Evolutionary conservation across 2,329 filamentous ascomycete species (phyloP).

Genomic region (Microdochium bolleyi): DNA sequence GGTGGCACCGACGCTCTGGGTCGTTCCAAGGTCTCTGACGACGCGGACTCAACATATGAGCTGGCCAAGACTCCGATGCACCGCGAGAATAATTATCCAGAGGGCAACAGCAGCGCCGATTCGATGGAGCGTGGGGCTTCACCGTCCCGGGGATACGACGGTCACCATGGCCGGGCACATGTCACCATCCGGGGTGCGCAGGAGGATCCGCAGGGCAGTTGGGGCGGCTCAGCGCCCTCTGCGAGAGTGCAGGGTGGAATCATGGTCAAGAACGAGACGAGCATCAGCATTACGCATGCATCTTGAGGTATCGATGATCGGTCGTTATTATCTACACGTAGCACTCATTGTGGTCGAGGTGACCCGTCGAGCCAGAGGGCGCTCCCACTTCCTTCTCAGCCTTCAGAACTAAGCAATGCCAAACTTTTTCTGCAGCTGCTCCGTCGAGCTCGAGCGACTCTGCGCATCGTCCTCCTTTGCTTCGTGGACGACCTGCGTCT

Average conservation of each 20-base stretch:
- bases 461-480: neutral
- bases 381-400: too few species aligned
- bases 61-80: neutral
- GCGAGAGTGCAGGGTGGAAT: neutral
- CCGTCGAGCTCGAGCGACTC: conserved; percentile 2
- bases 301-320: neutral
- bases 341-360: too few species aligned
- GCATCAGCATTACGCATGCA: neutral
- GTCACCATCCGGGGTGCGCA: neutral
- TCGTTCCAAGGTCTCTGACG: neutral
- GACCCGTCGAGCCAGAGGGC: too few species aligned
- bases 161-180: neutral
- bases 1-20: neutral
- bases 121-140: neutral
- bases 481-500: conserved; percentile 1
- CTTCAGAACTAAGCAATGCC: neutral
- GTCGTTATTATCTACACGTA: too few species aligned
- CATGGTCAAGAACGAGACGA: neutral
- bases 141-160: neutral
- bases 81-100: neutral
- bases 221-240: neutral
- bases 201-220: neutral
- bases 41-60: neutral
- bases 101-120: neutral
- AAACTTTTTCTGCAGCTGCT: conserved; percentile 1